A percentile compares a stretch with the other conserved stretches of the same genome.
Evolutionary conservation across 129 eudicot genomes (phyloP).

Genomic region (Gnaphalium uliginosum): DNA sequence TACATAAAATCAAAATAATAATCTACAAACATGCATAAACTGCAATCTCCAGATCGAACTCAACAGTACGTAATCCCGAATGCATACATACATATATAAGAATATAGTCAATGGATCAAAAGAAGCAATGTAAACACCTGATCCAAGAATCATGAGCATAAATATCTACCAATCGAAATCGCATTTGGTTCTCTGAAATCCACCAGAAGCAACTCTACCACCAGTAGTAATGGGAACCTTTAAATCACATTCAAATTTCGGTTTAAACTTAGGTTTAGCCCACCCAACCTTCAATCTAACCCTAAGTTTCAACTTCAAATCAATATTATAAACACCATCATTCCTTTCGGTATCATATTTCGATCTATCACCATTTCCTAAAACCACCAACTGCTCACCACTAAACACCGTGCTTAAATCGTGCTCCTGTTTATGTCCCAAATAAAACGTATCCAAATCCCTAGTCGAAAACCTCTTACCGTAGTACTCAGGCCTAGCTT

Average conservation of each 20-base stretch:
- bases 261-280: constrained; percentile 65
- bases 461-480: constrained; percentile 11
- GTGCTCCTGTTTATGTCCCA: constrained; percentile 33
- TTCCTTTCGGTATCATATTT: constrained; percentile 37
- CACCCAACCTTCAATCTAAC: constrained; percentile 51
- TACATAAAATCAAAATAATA: background rate
- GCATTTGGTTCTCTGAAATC: constrained; percentile 34
- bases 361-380: constrained; percentile 14
- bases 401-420: background rate
- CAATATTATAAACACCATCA: constrained; percentile 43
- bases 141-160: constrained; percentile 10
- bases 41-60: background rate
- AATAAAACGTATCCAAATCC: constrained; percentile 16
- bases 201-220: background rate
- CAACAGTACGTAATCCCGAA: background rate
- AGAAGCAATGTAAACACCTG: background rate
- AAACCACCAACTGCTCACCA: constrained; percentile 21
- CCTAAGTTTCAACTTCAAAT: constrained; percentile 54
- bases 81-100: background rate
- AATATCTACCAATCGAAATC: constrained; percentile 37
- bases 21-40: background rate
- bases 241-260: constrained; percentile 33
- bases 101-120: constrained; percentile 5
- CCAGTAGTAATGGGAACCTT: constrained; percentile 20
- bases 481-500: constrained; percentile 40